Evolutionary conservation across 768 basidiomycete species (phyloP), one percentile per base, ranked within the genome.

Genomic region (Leccinum incarnatum): DNA sequence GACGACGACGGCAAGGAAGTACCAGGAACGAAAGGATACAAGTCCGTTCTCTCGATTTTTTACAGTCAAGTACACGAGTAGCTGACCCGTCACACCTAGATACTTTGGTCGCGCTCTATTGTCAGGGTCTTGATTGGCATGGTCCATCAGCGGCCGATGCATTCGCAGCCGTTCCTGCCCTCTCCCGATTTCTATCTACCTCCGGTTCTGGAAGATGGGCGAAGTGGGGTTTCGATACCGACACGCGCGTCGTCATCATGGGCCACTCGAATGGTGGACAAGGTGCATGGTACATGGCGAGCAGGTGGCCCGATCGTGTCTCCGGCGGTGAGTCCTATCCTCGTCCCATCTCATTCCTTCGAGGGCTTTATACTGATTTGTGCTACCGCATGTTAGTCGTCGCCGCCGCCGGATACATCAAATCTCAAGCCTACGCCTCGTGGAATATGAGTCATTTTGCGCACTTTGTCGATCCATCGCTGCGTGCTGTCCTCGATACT

Each of bases 1-100:
- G 93, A 96, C 69, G 93, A 93, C 59, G 95, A 96, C 66, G 95
- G 96, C 11, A 91, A 90, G 73, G 95, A 98, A 72, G 95, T 98
- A 0, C 95, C 95, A 0, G 95, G 95, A 2, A 97, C 95, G 9
- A 89, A 96, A 67, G 96, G 96, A 60, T 98, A 98, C 83, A 98
- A 98, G 95, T 94, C 62, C 54, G 86, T 75, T 17, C 29, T 32
- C 1, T 21, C 21, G 10, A 4, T 3, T 42, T 17, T 53, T 21
- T 11, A 10, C 15, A n/a, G 4, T 1, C 27, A 1, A 4, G 9
- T 42, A 15, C 11, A 25, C 40, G 23, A 23, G 2, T 47, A 21
- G 14, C 37, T 56, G 19, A 46, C n/a, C 8, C n/a, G 11, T 36
- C n/a, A 17, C 2, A n/a, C 37, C 3, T 60, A 96, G 95, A 71